Evolutionary conservation across 75 land plant genomes (phyloP), one percentile per base, ranked within the genome.

Genomic region (Isoetes taiwanensis): DNA sequence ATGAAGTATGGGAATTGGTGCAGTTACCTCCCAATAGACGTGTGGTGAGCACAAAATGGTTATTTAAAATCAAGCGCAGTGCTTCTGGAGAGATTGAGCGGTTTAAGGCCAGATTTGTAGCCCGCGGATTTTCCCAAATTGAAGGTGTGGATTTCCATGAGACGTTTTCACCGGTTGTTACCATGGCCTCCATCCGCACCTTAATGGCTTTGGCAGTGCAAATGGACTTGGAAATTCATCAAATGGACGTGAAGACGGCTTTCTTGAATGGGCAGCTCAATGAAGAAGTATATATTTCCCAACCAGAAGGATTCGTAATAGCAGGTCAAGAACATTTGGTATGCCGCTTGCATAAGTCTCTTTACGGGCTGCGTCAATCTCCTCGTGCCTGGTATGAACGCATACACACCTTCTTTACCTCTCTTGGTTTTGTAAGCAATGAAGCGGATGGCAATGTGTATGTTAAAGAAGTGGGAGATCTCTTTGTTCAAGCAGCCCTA

Each of bases 191-290:
- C 50, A 46, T 46, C 23, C 23, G 50, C 23, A 19, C 23, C 25
- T 23, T 46, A 19, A 19, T 46, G 25, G 25, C 50, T 23, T n/a
- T 46, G 16, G 50, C 50, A 19, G 25, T 16, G 25, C 25, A 46
- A 23, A 6, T 46, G 16, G 50, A 46, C n/a, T 46, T 46, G 50
- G 50, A 46, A 23, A 19, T 46, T 46, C 50, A 46, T 46, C 50
- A 46, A 46, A 19, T 46, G 16, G 50, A 46, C n/a, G 19, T 46
- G 50, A 46, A 23, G 25, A 6, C 50, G 5, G 19, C n/a, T 5
- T 46, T n/a, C n/a, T 23, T 46, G 21, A 46, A 46, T 46, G 16
- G 50, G 16, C 25, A 46, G 21, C 50, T 46, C 12, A 19, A 46
- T 23, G 16, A 46, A 46, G 50, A 46, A 23, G 50, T 46, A 19